phyloP scores from a whole-genome alignment of 1,284 basidiomycete genomes.

The Pyrrhoderma noxium region DNA sequence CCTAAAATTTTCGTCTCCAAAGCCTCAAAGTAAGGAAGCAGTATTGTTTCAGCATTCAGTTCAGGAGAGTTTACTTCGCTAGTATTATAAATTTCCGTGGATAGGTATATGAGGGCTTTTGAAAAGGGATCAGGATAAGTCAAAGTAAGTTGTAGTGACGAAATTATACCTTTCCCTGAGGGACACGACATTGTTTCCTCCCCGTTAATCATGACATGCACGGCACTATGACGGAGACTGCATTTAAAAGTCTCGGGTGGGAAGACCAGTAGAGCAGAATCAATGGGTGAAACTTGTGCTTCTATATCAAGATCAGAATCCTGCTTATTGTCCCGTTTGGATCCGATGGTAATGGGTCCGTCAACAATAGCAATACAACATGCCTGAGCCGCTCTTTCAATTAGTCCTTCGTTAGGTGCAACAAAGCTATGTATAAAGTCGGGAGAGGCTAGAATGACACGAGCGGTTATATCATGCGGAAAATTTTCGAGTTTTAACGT shows the following conservation, averaged over 20 bases:
- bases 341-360: conserved; percentile 28
- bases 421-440: conserved; percentile 27
- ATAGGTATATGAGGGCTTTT: conserved; percentile 57
- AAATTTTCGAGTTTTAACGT: conserved; percentile 47
- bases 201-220: conserved; percentile 71
- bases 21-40: conserved; percentile 56
- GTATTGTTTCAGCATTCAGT: conserved; percentile 35
- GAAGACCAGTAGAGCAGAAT: conserved; percentile 75
- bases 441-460: conserved; percentile 39
- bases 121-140: conserved; percentile 6
- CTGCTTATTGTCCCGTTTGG: conserved; percentile 22
- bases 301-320: conserved; percentile 18
- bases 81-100: conserved; percentile 37
- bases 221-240: conserved; percentile 45
- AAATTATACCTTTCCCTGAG: conserved; percentile 64
- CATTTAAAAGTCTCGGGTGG: conserved; percentile 57
- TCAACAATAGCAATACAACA: conserved; percentile 66
- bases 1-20: conserved; percentile 30
- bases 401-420: too few relatives aligned
- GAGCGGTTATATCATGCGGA: conserved; percentile 40
- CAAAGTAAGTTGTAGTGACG: not conserved
- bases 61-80: not conserved
- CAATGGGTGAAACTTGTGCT: conserved; percentile 32
- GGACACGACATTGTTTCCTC: conserved; percentile 84
- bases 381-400: conserved; percentile 16